Evolutionary conservation across 2,329 filamentous ascomycete species (phyloP), one percentile per base, ranked within the genome.

Genomic region (Botrytis galanthina): DNA sequence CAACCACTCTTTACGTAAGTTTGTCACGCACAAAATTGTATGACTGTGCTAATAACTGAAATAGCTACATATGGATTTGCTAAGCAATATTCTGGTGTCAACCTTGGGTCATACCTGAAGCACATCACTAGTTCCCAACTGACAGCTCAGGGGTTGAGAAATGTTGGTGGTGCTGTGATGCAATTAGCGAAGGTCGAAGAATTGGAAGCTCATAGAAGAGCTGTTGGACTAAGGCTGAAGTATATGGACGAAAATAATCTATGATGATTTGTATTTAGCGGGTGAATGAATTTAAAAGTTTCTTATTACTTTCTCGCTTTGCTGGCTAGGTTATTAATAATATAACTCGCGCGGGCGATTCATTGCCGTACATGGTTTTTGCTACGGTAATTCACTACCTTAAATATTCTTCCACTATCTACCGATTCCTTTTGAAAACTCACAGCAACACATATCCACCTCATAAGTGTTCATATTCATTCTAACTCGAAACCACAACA

Each of bases 81-180:
- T 67, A 97, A 97, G 84, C 96, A 99, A 83, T 99, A 99, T 85
- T 98, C 94, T 9, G 96, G 96, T 70, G 96, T 99, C 80, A 99
- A 97, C 83, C 88, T 99, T 9, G 94, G 90, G 46, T 98, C 95
- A 3, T 99, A 98, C 84, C 89, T 97, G 82, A 99, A 99, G 86
- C 94, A 98, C 86, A 98, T 99, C 80, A 99, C 96, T 54, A 96
- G 93, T 84, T 94, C 94, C 0, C 93, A 97, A 82, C 87, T 99
- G 75, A 97, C 94, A 1, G 89, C 91, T 29, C 88, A 97, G 79
- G 96, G 96, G 35, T 85, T 99, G 75, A 88, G 88, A 78, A 96
- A 97, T 79, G 92, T 99, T 3, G 94, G 95, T 48, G 85, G 86
- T 71, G 94, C 96, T 7, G 96, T 99, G 70, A 98, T 98, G 94